Percentiles rank a stretch among this genome's conserved stretches.
Evolutionary conservation across 208 protist genomes (phyloP).

Genomic region (Acanthamoeba divionensis): DNA sequence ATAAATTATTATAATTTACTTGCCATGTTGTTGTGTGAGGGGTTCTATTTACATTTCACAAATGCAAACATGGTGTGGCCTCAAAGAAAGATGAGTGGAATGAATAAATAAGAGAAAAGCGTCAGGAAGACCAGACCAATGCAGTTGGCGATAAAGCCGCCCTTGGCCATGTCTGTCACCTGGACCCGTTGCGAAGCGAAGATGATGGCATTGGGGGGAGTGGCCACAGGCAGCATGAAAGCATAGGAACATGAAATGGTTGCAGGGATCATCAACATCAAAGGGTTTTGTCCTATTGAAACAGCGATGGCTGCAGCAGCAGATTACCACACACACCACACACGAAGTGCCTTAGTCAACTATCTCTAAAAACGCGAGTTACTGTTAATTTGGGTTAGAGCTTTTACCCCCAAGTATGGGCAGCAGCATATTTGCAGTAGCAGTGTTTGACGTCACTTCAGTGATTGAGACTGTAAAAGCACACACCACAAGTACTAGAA

Average conservation of each 20-base stretch:
- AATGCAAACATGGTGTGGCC: too few species aligned
- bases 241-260: constrained; percentile 36
- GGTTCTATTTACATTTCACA: too few species aligned
- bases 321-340: too few species aligned
- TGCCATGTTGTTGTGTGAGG: too few species aligned
- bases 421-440: constrained; percentile 16
- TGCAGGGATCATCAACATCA: constrained; percentile 34
- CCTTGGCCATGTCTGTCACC: constrained; percentile 34
- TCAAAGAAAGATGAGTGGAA: neutral
- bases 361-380: too few species aligned
- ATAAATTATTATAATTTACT: too few species aligned
- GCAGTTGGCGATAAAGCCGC: neutral
- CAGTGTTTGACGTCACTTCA: constrained; percentile 27
- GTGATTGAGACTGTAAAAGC: neutral
- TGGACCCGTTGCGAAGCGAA: neutral
- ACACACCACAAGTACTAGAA: neutral
- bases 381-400: too few species aligned
- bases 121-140: constrained; percentile 1
- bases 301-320: neutral
- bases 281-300: constrained; percentile 3
- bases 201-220: constrained; percentile 37
- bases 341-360: too few species aligned
- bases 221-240: constrained; percentile 52
- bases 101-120: neutral
- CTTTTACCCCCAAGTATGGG: constrained; percentile 28